Evolutionary conservation across 1,284 basidiomycete species (phyloP), one percentile per base, ranked within the genome.

Genomic region (Ganoderma boninense): DNA sequence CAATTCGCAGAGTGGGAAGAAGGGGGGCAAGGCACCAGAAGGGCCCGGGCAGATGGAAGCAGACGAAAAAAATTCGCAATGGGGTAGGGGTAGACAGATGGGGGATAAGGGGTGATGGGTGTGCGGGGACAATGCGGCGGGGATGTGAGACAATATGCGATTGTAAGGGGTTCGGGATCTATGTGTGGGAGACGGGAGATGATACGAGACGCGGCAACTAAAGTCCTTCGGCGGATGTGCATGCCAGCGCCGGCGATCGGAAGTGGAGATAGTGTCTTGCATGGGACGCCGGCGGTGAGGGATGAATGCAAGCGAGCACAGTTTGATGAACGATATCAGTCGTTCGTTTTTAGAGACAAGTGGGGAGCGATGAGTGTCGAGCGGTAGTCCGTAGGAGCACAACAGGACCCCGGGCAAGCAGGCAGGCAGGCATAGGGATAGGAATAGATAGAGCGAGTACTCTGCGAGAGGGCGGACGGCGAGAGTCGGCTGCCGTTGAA

Each of bases 221-320:
- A 59, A 56, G 67, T 70, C 69, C 72, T 64, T 73, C 69, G 69
- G 69, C 69, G 67, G 65, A 69, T n/a, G n/a, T 73, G 65, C 59
- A 60, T 68, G 68, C 65, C 64, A 56, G 69, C 66, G 72, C 72
- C 60, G 65, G 67, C 16, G 62, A 65, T 63, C 65, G 38, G 59
- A 40, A 60, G 2, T 7, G 43, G 32, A 64, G 44, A 23, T 60
- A 32, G 42, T 32, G 56, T 29, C 29, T 49, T 32, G 57, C 29
- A 44, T 38, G n/a, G 57, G 18, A 40, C 23, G 49, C 11, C 49
- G 49, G 26, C 13, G n/a, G 49, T 13, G 49, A 52, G 49, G 26
- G 23, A 52, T 14, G 43, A 26, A 26, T 52, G 49, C 49, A 52
- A 66, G 62, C 43, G 35, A 29, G 66, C 52, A 23, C 38, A 32